Base-by-base conservation (phyloP, 495 filamentous ascomycete genomes). In the Trichoderma reesei region DNA sequence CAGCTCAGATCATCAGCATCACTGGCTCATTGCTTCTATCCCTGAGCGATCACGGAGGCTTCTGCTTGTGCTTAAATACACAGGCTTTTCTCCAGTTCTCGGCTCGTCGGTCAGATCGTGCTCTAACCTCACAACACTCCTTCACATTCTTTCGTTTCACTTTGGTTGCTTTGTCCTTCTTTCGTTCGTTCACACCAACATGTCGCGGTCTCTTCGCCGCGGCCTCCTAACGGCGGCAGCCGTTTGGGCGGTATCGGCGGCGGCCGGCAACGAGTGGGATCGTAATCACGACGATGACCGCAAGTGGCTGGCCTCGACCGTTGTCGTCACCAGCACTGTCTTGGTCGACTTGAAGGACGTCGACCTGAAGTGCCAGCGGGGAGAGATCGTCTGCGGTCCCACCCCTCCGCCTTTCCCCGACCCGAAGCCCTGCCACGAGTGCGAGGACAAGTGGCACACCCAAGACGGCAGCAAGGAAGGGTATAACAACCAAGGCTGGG, bases 371-470 rank as follows among this genome's bases (percentile, higher is more conserved):
- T 61, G 59, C 36, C 1, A 11, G 10, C 33, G 18, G n/a, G 59
- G 39, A 13, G 14, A 61, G 2, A n/a, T 26, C 36, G n/a, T 39
- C 36, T 61, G 59, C 36, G 16, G n/a, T n/a, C 59, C 59, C 33
- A 38, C 36, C 3, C 6, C 36, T n/a, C 41, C 71, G 72, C 36
- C 36, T 16, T 39, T 41, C 16, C 59, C 34, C 9, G 59, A 61
- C 13, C 59, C 34, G 7, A 61, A 56, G 11, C 20, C 31, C 26
- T 56, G 51, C 26, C 26, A 2, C 1, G 26, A 56, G 26, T 56
- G 51, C 8, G 3, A 56, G 51, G n/a, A n/a, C n/a, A 56, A 56
- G 51, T 9, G 20, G 41, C 41, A 6, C 41, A 44, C 13, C 13
- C 11, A 44, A 44, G 41, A 16, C 41, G 5, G 8, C 41, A 14